Evolutionary conservation across 768 basidiomycete species (phyloP).

Genomic region (Tricholoma flavovirens): DNA sequence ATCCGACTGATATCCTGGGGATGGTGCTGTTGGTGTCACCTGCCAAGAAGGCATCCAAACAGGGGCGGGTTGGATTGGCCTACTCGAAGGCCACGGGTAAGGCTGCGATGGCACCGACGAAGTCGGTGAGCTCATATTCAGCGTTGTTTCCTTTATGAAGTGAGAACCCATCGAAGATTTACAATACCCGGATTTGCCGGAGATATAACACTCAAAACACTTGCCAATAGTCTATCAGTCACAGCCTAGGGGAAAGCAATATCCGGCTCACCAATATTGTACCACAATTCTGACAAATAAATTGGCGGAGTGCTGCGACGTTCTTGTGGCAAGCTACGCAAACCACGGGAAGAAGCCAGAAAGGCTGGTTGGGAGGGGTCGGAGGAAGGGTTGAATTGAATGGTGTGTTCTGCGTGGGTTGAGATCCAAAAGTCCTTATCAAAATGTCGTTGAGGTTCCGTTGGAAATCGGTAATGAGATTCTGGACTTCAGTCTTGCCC

Average conservation of each 20-base stretch:
- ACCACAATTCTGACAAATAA: conserved; percentile 32
- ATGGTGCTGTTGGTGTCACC: background rate
- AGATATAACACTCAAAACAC: conserved; percentile 29
- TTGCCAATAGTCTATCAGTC: conserved; percentile 10
- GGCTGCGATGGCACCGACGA: background rate
- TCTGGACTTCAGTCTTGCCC: conserved; percentile 44
- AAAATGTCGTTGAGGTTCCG: conserved; percentile 44
- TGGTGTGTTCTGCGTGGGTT: background rate
- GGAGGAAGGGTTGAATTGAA: background rate
- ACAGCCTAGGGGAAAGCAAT: too few species aligned
- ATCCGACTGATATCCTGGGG: background rate
- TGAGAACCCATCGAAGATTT: conserved; percentile 2
- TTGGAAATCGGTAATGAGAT: conserved; percentile 47
- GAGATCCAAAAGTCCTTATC: conserved; percentile 27
- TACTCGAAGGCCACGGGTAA: background rate
- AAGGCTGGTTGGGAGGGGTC: background rate
- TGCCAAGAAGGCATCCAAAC: conserved; percentile 2
- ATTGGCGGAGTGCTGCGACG: conserved; percentile 7
- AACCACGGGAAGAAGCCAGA: conserved; percentile 9
- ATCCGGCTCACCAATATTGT: conserved; percentile 28
- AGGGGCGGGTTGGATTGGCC: background rate
- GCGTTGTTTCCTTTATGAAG: conserved; percentile 1
- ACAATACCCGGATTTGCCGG: conserved; percentile 3
- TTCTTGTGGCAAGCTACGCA: conserved; percentile 8
- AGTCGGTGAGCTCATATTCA: background rate